phyloP scores from a whole-genome alignment of 495 filamentous ascomycete genomes.

The Neurospora sp. region DNA sequence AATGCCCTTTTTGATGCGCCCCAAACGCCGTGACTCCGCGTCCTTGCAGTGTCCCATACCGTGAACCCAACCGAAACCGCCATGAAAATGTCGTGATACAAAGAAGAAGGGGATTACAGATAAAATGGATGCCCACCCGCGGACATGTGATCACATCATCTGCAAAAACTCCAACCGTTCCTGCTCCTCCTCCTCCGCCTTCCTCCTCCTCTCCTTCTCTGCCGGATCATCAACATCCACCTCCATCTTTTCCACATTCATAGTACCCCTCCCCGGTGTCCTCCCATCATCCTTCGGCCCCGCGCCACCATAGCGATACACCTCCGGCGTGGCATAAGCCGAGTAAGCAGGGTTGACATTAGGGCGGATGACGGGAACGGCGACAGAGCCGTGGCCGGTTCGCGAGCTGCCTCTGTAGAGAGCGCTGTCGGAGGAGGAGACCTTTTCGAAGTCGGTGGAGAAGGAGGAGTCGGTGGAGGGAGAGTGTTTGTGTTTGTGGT shows the following conservation, averaged over 20 bases:
- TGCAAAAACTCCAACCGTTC: background rate
- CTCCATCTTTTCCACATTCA: background rate
- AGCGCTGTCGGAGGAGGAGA: background rate
- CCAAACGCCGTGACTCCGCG: background rate
- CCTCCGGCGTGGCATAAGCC: background rate
- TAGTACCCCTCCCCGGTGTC: background rate
- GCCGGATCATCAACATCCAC: background rate
- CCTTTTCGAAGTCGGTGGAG: background rate
- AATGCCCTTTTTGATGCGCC: background rate
- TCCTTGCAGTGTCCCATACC: background rate
- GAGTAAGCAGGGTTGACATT: background rate
- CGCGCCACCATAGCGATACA: background rate
- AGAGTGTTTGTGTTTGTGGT: background rate
- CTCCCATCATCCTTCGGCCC: background rate
- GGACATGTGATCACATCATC: background rate
- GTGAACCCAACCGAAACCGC: background rate
- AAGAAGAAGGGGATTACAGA: no score
- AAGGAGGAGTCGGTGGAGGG: background rate
- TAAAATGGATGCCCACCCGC: no score
- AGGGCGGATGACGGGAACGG: background rate
- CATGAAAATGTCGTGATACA: background rate
- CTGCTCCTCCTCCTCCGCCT: background rate
- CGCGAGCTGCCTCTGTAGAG: background rate
- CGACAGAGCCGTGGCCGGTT: background rate
- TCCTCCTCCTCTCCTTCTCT: background rate